Conservation (phyloP, 2,329 filamentous ascomycete species). For the Geoglossum cookeanum region DNA sequence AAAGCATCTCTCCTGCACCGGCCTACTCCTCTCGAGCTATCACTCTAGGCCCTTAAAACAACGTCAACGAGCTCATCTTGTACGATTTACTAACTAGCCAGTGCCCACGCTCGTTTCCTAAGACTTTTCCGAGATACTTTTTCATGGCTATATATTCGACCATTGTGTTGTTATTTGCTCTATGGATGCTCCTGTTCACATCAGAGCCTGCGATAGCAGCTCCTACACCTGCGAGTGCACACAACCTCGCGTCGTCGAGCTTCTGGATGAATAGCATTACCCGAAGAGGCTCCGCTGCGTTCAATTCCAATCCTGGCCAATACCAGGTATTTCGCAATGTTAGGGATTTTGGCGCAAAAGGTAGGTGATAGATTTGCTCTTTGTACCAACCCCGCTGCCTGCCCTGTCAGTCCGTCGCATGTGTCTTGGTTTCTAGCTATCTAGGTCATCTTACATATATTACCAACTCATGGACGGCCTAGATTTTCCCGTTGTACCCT, state of each 20-base stretch:
- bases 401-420: neutral
- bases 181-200: conserved; percentile 7
- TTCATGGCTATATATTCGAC: conserved; percentile 9
- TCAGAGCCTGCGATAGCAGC: neutral
- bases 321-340: conserved; percentile 67
- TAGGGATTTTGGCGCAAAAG: conserved; percentile 53
- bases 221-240: neutral
- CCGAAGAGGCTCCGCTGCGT: conserved; percentile 50
- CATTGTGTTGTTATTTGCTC: conserved; percentile 7
- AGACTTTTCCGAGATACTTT: neutral
- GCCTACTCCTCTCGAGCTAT: neutral
- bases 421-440: neutral
- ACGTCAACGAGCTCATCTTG: neutral
- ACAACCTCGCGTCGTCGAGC: neutral
- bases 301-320: conserved; percentile 27
- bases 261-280: conserved; percentile 59
- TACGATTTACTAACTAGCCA: neutral
- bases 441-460: too few species aligned
- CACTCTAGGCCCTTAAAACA: too few species aligned
- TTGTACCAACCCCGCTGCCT: neutral
- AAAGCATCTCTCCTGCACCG: neutral
- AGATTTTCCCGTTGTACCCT: neutral
- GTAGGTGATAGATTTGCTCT: conserved; percentile 27
- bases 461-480: neutral
- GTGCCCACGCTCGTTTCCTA: neutral